phyloP scores from a whole-genome alignment of 306 rosid species.

The Quercus dentata region DNA sequence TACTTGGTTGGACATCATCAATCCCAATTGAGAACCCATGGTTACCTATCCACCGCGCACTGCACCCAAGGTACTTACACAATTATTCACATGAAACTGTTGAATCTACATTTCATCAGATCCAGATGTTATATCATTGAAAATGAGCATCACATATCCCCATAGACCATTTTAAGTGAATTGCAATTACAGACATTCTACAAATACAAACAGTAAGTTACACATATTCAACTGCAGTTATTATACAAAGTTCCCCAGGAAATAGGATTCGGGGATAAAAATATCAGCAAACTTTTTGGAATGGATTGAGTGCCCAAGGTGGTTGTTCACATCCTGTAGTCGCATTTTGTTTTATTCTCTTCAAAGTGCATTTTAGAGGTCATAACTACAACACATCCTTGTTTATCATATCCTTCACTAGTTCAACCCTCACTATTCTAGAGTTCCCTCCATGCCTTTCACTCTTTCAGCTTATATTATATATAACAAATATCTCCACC shows the following conservation, averaged over 20 bases:
- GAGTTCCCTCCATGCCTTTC: background rate
- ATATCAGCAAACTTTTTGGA: background rate
- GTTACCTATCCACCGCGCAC: conserved; percentile 99
- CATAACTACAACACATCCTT: background rate
- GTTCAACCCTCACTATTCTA: background rate
- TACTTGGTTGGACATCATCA: conserved; percentile 91
- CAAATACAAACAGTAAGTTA: background rate
- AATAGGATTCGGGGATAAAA: background rate
- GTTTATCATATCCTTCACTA: background rate
- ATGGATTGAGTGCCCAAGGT: background rate
- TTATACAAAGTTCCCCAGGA: background rate
- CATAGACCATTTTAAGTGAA: background rate
- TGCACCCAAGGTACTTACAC: conserved; percentile 35
- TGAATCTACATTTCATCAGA: conserved; percentile 11
- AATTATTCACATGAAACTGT: conserved; percentile 15
- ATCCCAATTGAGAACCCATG: conserved; percentile 96
- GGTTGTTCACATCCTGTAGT: background rate
- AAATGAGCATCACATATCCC: background rate
- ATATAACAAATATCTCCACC: background rate
- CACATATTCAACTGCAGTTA: background rate
- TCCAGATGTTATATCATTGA: conserved; percentile 10
- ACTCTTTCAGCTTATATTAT: background rate
- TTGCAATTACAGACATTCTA: background rate
- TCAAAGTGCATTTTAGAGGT: background rate
- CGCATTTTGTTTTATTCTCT: background rate